Base-by-base conservation (phyloP, 2,329 filamentous ascomycete genomes). In the Phyllosticta paracitricarpa region DNA sequence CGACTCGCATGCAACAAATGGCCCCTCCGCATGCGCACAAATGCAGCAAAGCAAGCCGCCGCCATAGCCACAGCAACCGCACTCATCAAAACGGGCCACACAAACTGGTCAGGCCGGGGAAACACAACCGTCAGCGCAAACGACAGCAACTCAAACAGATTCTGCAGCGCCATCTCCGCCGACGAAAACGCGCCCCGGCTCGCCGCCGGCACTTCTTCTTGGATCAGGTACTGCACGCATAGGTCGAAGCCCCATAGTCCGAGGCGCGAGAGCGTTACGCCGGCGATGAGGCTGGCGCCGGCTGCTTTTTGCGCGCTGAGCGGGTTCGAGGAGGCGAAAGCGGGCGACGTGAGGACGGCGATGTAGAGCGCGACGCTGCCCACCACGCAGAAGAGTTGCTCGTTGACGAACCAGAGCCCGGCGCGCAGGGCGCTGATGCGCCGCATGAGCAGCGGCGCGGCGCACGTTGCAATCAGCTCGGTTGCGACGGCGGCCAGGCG, bases 321-420 rank as follows among this genome's bases (percentile, higher is more conserved):
- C 52, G 12, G 59, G 62, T 17, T 61, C 51, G 14, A 67, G 3
- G 12, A 14, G 10, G n/a, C n/a, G 17, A 25, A 56, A 28, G 25
- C 33, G 33, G 26, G 14, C 19, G 19, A 22, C 19, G 19, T 22
- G 52, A 30, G 40, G 3, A 25, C 61, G 6, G 61, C 52, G 12
- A 67, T 64, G 61, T 69, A 73, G 0, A 71, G 57, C 2, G 65
- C 65, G 22, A 75, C 70, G 67, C 75, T 65, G 57, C 80, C 69
- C 69, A 76, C 65, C 66, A 84, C 64, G 55, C 80, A 84, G 2
- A 76, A 61, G n/a, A 87, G 76, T 68, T 91, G 87, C 82, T 85
- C 89, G 61, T 81, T 85, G 9, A 87, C 69, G 64, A 84, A 84
- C 89, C 89, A 91, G 2, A 91, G 77, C 0, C 88, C 89, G 0